Percentiles rank a stretch among this genome's conserved stretches.
Evolutionary conservation across 2,329 filamentous ascomycete genomes (phyloP).

Genomic region (Aspergillus hiratsukae): DNA sequence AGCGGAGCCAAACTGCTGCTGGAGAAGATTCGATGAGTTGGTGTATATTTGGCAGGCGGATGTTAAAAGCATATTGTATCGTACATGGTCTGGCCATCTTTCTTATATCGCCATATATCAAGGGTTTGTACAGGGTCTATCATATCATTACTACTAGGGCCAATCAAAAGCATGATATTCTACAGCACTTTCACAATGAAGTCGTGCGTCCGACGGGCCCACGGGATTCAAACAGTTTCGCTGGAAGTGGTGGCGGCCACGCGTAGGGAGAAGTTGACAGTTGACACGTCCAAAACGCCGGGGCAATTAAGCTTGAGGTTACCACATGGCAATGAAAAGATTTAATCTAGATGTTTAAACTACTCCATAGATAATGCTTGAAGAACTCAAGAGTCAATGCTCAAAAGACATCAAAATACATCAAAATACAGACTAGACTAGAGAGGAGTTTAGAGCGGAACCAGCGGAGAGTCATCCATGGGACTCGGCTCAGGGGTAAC

Average conservation of each 20-base stretch:
- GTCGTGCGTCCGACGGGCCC: too few species aligned
- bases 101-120: background rate
- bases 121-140: background rate
- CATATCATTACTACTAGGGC: background rate
- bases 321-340: too few species aligned
- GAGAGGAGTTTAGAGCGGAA: background rate
- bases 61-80: background rate
- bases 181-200: background rate
- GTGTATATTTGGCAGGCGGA: conserved; percentile 1
- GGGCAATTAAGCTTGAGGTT: too few species aligned
- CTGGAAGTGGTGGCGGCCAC: too few species aligned
- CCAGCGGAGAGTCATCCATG: background rate
- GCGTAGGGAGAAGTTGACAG: too few species aligned
- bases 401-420: too few species aligned
- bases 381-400: too few species aligned
- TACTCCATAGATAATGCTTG: too few species aligned
- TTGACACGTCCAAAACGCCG: too few species aligned
- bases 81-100: background rate
- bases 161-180: background rate
- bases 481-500: background rate
- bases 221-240: too few species aligned
- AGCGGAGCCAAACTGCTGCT: conserved; percentile 43
- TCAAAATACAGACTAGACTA: too few species aligned
- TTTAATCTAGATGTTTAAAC: too few species aligned
- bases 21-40: conserved; percentile 30